Evolutionary conservation across 108 stramenopile species (phyloP), one percentile per base, ranked within the genome.

Genomic region (Nannochloropsis salina): DNA sequence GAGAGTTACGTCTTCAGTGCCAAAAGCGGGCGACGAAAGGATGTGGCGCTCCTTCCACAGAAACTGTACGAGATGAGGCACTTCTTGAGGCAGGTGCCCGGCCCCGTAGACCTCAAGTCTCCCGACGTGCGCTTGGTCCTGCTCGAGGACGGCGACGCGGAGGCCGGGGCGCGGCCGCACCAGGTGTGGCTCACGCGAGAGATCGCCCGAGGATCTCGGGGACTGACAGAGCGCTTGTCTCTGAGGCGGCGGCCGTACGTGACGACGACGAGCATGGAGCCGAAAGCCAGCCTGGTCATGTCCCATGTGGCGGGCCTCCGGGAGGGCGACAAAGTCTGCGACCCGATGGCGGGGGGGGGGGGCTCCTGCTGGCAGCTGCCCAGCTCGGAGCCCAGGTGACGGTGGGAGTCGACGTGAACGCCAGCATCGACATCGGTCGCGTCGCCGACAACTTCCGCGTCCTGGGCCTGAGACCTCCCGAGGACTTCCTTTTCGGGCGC

Each of bases 371-470:
- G 2, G 61, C 61, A n/a, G 61, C 61, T n/a, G 61, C 61, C n/a
- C 61, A 74, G 61, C 61, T 74, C 61, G 61, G 61, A 15, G 61
- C 61, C n/a, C 20, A n/a, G 15, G 15, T 74, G 61, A 74, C 61
- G 61, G 61, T 74, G 61, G 61, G 61, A 2, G 61, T 74, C 15
- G 61, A 74, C 6, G 61, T 74, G 61, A 74, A 74, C n/a, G 15
- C 61, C 20, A 74, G 61, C 61, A 74, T 74, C n/a, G 61, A 74
- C n/a, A n/a, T 74, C 61, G n/a, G 61, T n/a, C 61, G 61, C 61
- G 8, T 74, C 61, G 2, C 15, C n/a, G n/a, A n/a, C 61, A 74
- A 74, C n/a, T 74, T 74, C n/a, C 61, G n/a, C 6, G 61, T n/a
- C 61, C 61, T 74, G 61, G 61, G 61, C n/a, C n/a, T 74, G 8